Percentiles rank a stretch among this genome's conserved stretches.
Conservation (phyloP, 108 stramenopile genomes). For the Conticribra guillardii region DNA sequence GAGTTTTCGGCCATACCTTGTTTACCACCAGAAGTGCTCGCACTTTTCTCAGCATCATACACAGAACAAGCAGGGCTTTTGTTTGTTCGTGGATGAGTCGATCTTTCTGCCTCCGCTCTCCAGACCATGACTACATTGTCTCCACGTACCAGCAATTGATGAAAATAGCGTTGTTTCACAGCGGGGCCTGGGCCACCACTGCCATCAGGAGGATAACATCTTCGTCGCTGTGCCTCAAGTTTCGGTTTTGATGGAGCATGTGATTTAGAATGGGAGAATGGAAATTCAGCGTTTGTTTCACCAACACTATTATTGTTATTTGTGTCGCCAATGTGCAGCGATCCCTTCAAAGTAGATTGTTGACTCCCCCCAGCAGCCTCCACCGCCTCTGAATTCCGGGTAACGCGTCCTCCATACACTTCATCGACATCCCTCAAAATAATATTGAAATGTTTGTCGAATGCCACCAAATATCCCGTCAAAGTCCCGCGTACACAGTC, state of each 20-base stretch:
- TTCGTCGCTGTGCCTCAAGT: slow-evolving; percentile 47
- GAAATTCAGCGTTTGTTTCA: too few species aligned
- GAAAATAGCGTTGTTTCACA: slow-evolving; percentile 66
- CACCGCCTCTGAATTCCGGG: slow-evolving; percentile 19
- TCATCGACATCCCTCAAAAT: slow-evolving; percentile 81
- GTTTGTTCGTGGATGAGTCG: slow-evolving; percentile 43
- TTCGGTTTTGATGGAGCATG: slow-evolving; percentile 40
- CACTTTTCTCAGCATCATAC: too few species aligned
- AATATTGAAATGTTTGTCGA: slow-evolving; percentile 88
- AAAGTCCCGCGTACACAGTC: slow-evolving; percentile 80
- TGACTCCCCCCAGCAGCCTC: slow-evolving; percentile 44
- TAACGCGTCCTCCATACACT: slow-evolving; percentile 60
- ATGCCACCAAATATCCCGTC: slow-evolving; percentile 74
- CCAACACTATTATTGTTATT: too few species aligned
- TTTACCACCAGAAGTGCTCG: too few species aligned
- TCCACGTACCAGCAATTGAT: slow-evolving; percentile 76
- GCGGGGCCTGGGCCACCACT: slow-evolving; percentile 46
- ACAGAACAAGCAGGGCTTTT: slow-evolving; percentile 29
- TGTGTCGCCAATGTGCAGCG: neutral
- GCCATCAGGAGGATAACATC: slow-evolving; percentile 43
- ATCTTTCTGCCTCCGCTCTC: slow-evolving; percentile 62
- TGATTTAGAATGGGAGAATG: too few species aligned
- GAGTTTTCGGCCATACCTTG: too few species aligned
- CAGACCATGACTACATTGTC: slow-evolving; percentile 86
- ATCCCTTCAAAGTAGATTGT: slow-evolving; percentile 38